Base-by-base conservation (phyloP, 441 rosid species). In the Adansonia rubrostipa region DNA sequence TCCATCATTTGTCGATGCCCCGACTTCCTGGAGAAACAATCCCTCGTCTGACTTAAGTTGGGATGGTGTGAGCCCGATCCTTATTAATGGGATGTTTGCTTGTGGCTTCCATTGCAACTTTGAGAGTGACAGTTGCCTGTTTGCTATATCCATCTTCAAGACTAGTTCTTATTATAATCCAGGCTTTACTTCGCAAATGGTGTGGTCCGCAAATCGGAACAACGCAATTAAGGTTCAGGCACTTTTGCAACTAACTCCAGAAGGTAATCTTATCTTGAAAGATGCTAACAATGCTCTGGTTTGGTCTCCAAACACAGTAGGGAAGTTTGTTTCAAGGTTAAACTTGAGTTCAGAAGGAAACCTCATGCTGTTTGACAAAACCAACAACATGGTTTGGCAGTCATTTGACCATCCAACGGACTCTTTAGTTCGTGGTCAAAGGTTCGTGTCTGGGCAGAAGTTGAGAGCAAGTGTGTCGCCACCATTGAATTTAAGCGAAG, bases 141-240 rank as follows among this genome's bases (percentile, higher is more conserved):
- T 75, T 64, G 51, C 72, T 50, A 20, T 75, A 10, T 75, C 72
- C 72, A 64, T 64, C 51, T 63, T 63, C 62, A 54, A 17, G 1
- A 17, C 48, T 33, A 17, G 28, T 17, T n/a, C 0, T 56, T 5
- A 5, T 57, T 0, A 0, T 36, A 0, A 5, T 10, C 7, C 33
- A 10, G 17, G 11, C 61, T 51, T 63, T 28, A n/a, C 60, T 33
- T 50, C 33, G 3, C 62, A 2, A 24, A 15, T 75, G 50, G 71
- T 75, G 1, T 76, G 79, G 73, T 65, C 73, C 1, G 79, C 79
- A 9, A 76, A 76, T 54, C 53, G 73, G 19, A 65, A 76, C 79
- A 76, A 65, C 40, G 73, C 65, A 0, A 64, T 76, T n/a, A 14
- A 53, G 6, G 0, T 0, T 3, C 19, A 28, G 11, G 63, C 78